Evolutionary conservation across 2,329 filamentous ascomycete genomes (phyloP).

Genomic region (Herpotrichia juniperi): DNA sequence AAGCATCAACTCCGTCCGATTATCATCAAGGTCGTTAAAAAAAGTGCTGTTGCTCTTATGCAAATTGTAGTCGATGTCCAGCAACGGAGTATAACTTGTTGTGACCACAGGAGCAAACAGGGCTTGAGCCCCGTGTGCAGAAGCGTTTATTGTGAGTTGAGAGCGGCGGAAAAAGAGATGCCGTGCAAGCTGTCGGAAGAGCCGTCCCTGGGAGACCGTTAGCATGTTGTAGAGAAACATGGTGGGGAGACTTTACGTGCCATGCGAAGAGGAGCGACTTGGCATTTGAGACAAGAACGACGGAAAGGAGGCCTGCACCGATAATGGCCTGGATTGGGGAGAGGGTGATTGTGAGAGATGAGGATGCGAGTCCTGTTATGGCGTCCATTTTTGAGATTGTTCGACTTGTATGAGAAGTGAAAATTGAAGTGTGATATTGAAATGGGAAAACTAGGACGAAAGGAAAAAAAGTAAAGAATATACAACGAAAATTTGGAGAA

Average conservation of each 20-base stretch:
- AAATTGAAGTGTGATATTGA: background rate
- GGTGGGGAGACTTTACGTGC: conserved; percentile 16
- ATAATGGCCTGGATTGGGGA: conserved; percentile 11
- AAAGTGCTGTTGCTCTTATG: conserved; percentile 82
- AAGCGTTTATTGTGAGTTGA: conserved; percentile 23
- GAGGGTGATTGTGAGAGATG: conserved; percentile 11
- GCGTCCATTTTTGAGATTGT: conserved; percentile 1
- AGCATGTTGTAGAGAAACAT: background rate
- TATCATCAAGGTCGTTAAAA: conserved; percentile 80
- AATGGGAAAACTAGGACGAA: background rate
- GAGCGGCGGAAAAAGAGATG: conserved; percentile 15
- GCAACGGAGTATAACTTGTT: conserved; percentile 66
- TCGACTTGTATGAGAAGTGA: background rate
- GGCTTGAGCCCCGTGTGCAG: conserved; percentile 11
- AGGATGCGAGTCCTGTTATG: background rate
- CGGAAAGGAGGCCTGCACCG: conserved; percentile 8
- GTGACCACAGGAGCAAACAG: conserved; percentile 73
- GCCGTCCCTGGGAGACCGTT: conserved; percentile 13
- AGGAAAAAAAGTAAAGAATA: background rate
- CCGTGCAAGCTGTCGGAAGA: conserved; percentile 18
- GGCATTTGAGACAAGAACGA: conserved; percentile 15
- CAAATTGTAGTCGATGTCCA: conserved; percentile 82
- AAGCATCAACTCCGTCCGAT: conserved; percentile 76
- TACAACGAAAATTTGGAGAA: background rate
- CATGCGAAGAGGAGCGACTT: conserved; percentile 22